Base-by-base conservation (phyloP, 2,329 filamentous ascomycete genomes). In the Hypomyces rosellus region DNA sequence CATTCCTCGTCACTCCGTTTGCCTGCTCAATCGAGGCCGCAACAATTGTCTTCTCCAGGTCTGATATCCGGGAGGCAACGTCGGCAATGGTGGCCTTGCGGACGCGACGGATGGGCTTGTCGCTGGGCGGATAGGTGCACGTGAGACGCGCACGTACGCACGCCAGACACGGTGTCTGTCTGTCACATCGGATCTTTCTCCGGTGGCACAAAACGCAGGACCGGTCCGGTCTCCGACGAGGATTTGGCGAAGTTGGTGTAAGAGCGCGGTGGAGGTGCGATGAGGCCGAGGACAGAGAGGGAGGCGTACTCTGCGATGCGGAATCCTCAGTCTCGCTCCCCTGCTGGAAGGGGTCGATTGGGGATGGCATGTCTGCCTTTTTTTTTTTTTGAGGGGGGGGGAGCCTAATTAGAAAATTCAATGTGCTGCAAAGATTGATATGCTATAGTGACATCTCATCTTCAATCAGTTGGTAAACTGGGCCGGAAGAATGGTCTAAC, bases 181-280 rank as follows among this genome's bases (percentile, higher is more conserved):
- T 88, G 69, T 88, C 83, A 70, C 85, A 88, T 57, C 84, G 84
- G 49, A 89, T 85, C 65, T 86, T 84, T 50, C 81, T 69, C 45
- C 72, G 69, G 11, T 70, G 65, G 49, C 71, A 73, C 5, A 69
- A 69, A 4, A 71, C 66, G 51, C 71, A 73, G 43, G 67, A 69
- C 15, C 66, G 59, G 41, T 63, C 55, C 43, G 39, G 51, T 40
- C 39, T 53, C 42, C 50, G 50, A 41, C 46, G 50, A 11, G 48
- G 51, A 34, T 46, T 36, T 36, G 47, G 51, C 25, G 51, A 46
- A n/a, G 51, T 44, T 36, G 51, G 42, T 11, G 51, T 46, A 40
- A 38, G 37, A 34, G 30, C 50, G 39, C 41, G 46, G 41, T 45
- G 45, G 36, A 5, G 33, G 43, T 25, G 50, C 40, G 34, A 44